Conservation (phyloP, 495 filamentous ascomycete species). For the Antarctomyces pellizariae region DNA sequence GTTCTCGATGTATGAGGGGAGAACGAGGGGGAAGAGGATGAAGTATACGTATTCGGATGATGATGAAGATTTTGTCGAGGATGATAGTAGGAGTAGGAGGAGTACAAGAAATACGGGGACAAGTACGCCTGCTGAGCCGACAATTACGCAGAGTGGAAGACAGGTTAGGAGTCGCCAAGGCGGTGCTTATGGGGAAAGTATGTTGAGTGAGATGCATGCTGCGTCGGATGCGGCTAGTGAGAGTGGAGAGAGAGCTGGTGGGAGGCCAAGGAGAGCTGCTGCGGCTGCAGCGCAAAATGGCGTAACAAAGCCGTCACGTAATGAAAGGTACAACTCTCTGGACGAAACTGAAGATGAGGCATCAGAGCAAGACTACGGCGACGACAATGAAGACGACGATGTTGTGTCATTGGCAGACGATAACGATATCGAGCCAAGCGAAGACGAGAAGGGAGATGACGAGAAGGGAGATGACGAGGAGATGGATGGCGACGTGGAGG, state of each 20-base stretch:
- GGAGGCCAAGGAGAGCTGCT: conserved; percentile 9
- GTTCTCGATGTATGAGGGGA: conserved; percentile 85
- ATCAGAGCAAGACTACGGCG: conserved; percentile 38
- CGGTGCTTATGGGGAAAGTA: conserved; percentile 53
- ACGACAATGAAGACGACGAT: conserved; percentile 50
- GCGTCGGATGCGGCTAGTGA: conserved; percentile 11
- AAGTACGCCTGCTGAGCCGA: conserved; percentile 51
- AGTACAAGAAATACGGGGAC: conserved; percentile 54
- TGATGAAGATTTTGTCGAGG: conserved; percentile 49
- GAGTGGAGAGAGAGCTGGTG: conserved; percentile 4
- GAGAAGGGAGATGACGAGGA: conserved; percentile 32
- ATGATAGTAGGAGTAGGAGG: conserved; percentile 40
- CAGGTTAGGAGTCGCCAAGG: conserved; percentile 55
- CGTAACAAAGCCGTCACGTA: conserved; percentile 17
- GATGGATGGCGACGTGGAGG: conserved; percentile 29
- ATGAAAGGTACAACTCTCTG: conserved; percentile 25
- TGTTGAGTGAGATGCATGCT: conserved; percentile 30
- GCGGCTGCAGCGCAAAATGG: conserved; percentile 15
- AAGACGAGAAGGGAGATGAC: conserved; percentile 26
- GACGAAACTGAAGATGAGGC: conserved; percentile 41
- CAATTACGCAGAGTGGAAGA: conserved; percentile 76
- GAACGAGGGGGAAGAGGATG: conserved; percentile 83
- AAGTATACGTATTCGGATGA: conserved; percentile 92
- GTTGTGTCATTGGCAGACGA: conserved; percentile 35
- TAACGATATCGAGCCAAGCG: conserved; percentile 24